phyloP scores from a whole-genome alignment of 148 eudicot species.

The Rhododendron ferrugineum region DNA sequence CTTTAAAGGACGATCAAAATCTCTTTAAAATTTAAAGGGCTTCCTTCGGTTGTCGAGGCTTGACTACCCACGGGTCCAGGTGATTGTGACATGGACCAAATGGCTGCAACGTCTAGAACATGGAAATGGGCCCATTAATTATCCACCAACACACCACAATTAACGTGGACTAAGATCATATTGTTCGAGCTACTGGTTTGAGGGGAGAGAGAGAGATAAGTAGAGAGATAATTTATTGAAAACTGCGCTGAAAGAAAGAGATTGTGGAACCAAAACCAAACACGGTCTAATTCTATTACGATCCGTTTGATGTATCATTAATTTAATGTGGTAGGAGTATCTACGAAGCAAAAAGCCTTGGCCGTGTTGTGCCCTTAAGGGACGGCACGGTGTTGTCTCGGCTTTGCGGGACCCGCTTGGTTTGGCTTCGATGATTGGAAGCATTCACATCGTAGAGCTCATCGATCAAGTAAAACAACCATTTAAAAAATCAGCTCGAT shows the following conservation, averaged over 20 bases:
- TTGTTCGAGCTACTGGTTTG: not conserved
- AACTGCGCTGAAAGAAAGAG: no score
- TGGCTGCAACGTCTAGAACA: constrained; percentile 3
- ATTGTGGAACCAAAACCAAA: no score
- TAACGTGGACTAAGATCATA: not conserved
- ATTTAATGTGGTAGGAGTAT: not conserved
- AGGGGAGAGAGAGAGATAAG: not conserved
- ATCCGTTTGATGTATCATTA: not conserved
- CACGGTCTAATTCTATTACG: no score
- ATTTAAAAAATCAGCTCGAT: no score
- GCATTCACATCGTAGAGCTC: no score
- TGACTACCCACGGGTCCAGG: not conserved
- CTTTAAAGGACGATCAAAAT: no score
- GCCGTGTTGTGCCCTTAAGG: no score
- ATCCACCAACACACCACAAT: not conserved
- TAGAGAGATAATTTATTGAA: no score
- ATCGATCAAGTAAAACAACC: no score
- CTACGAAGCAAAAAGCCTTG: not conserved
- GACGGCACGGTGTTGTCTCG: no score
- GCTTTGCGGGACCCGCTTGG: no score
- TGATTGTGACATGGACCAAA: not conserved
- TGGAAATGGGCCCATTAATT: constrained; percentile 16
- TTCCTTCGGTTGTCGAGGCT: not conserved
- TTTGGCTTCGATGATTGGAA: no score
- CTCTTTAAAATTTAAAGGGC: not conserved